These are phyloP conservation scores for Phaeoacremonium minimum DNA, from an alignment of 2,329 filamentous ascomycete species.

Conservation along the genomic window DNA sequence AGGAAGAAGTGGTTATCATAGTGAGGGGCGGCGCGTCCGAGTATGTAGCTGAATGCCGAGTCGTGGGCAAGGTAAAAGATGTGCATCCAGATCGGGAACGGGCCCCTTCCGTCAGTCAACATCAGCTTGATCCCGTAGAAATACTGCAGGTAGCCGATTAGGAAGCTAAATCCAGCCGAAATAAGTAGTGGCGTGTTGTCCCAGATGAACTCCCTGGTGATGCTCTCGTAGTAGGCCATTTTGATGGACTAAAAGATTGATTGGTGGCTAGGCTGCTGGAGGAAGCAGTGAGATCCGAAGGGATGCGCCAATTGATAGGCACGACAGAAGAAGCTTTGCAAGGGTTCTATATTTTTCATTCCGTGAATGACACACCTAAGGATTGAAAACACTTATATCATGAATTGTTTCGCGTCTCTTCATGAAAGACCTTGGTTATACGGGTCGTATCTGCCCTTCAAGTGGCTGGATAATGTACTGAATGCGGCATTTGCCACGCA, in stretches of 20 bases:
- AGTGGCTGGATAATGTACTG: no score
- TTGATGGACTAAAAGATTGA: neutral
- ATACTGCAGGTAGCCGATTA: constrained; percentile 10
- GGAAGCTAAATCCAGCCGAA: constrained; percentile 1
- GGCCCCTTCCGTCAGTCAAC: constrained; percentile 7
- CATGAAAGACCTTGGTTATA: no score
- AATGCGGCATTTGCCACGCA: no score
- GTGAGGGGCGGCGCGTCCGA: constrained; percentile 3
- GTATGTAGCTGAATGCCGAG: constrained; percentile 7
- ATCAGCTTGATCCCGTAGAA: constrained; percentile 8
- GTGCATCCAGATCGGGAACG: constrained; percentile 12
- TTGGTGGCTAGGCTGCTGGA: neutral
- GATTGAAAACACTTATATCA: no score
- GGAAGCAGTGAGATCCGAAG: no score
- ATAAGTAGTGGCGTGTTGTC: neutral
- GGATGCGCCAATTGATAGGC: no score
- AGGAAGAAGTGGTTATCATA: constrained; percentile 7
- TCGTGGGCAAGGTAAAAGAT: constrained; percentile 13
- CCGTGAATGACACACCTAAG: no score
- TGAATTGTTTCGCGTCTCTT: no score
- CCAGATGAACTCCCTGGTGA: neutral
- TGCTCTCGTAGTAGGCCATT: neutral
- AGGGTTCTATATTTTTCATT: no score
- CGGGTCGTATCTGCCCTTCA: no score
- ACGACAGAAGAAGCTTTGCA: no score